Percentiles rank a stretch among this genome's conserved stretches.
Conservation (phyloP, 805 yeast species). For the Ogataea henricii region DNA sequence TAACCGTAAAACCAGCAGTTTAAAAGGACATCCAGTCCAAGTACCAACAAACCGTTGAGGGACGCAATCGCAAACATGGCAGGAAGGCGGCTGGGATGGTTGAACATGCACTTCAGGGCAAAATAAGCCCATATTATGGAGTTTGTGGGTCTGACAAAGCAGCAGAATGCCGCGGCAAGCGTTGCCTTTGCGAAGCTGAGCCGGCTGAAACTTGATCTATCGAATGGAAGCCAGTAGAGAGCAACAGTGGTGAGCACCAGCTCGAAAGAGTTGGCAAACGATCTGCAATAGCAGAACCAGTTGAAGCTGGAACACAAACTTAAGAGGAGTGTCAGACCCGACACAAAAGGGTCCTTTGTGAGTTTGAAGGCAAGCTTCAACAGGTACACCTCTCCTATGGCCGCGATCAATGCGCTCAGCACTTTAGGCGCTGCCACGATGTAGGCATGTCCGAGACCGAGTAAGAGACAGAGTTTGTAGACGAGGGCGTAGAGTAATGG, state of each 20-base stretch:
- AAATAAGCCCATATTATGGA: constrained; percentile 71
- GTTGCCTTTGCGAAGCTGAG: constrained; percentile 27
- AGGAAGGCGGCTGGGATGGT: constrained; percentile 6
- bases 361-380: constrained; percentile 43
- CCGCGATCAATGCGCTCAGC: constrained; percentile 67
- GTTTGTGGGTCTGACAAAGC: constrained; percentile 84
- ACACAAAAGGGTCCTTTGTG: constrained; percentile 34
- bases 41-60: constrained; percentile 21
- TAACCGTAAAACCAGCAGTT: constrained; percentile 65
- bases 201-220: background rate
- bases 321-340: constrained; percentile 46
- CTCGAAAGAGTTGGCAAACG: constrained; percentile 86
- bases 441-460: constrained; percentile 41
- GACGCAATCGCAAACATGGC: constrained; percentile 10
- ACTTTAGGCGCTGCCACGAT: constrained; percentile 62
- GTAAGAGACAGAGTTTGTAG: constrained; percentile 36
- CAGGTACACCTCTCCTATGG: constrained; percentile 66
- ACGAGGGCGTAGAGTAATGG: constrained; percentile 68
- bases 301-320: constrained; percentile 74
- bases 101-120: constrained; percentile 42
- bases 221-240: constrained; percentile 60
- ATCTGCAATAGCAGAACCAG: constrained; percentile 77
- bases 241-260: constrained; percentile 68
- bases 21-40: constrained; percentile 42
- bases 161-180: constrained; percentile 57